A percentile compares a stretch with the other conserved stretches of the same genome.
These are phyloP conservation scores for Papiliotrema nemorosa DNA, from an alignment of 1,284 basidiomycete genomes.

Conservation along the genomic window DNA sequence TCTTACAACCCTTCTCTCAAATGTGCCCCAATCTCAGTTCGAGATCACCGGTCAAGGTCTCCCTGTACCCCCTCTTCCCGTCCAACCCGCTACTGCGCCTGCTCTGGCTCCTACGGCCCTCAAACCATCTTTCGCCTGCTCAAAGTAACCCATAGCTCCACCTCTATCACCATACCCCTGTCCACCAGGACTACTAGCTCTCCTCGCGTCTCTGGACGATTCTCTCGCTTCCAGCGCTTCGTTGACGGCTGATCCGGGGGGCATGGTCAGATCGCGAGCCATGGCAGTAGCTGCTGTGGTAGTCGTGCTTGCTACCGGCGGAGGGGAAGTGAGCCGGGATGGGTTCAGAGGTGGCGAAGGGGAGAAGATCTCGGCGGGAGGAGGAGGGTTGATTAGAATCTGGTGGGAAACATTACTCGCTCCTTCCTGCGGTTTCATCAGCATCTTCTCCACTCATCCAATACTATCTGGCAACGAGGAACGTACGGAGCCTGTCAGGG, in stretches of 20 bases:
- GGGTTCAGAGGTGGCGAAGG: constrained; percentile 29
- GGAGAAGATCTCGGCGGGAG: constrained; percentile 38
- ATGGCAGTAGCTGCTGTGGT: constrained; percentile 15
- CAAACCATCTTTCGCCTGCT: constrained; percentile 44
- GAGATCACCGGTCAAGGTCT: no score
- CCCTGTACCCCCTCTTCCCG: constrained; percentile 5
- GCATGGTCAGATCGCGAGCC: constrained; percentile 2
- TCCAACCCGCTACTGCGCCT: constrained; percentile 36
- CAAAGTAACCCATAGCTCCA: constrained; percentile 37
- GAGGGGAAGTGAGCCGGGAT: constrained; percentile 28
- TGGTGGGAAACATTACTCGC: constrained; percentile 33
- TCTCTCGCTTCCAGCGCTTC: constrained; percentile 1
- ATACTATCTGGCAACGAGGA: neutral
- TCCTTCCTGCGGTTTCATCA: constrained; percentile 19
- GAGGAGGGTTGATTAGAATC: constrained; percentile 41
- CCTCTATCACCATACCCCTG: neutral
- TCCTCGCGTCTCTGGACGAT: neutral
- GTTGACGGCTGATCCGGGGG: constrained; percentile 4
- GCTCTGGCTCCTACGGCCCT: constrained; percentile 37
- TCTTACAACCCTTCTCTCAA: no score
- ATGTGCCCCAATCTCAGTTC: no score
- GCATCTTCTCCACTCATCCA: neutral
- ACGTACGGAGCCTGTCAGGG: constrained; percentile 27
- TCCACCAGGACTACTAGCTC: neutral
- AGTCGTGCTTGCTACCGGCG: constrained; percentile 20